Conservation (phyloP, 2,329 filamentous ascomycete species). For the Hirsutella minnesotensis region DNA sequence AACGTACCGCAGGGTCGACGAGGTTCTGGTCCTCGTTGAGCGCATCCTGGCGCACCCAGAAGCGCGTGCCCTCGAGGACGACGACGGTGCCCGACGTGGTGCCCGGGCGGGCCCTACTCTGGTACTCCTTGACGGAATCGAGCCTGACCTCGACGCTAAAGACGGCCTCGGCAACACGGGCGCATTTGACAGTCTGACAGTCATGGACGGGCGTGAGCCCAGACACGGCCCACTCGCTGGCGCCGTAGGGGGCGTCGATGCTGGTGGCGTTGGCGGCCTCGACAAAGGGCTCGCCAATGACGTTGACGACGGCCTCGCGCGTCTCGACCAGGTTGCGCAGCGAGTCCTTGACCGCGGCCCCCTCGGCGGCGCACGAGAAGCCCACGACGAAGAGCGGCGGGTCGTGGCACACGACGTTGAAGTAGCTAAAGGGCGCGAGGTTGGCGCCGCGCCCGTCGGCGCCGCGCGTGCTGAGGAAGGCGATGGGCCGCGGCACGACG, state of each 20-base stretch:
- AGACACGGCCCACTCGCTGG: slow-evolving; percentile 67
- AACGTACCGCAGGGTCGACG: slow-evolving; percentile 56
- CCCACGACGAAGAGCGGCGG: slow-evolving; percentile 68
- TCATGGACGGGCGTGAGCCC: slow-evolving; percentile 60
- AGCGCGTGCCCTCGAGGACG: slow-evolving; percentile 71
- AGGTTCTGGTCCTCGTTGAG: slow-evolving; percentile 64
- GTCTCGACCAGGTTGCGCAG: slow-evolving; percentile 61
- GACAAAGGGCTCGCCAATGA: slow-evolving; percentile 72
- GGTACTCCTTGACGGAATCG: slow-evolving; percentile 64
- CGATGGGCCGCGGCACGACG: slow-evolving; percentile 73
- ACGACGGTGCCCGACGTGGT: slow-evolving; percentile 65
- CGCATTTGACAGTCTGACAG: slow-evolving; percentile 53
- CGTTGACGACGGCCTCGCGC: slow-evolving; percentile 73
- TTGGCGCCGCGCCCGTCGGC: slow-evolving; percentile 54
- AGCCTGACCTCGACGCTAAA: slow-evolving; percentile 75
- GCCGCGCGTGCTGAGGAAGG: slow-evolving; percentile 44
- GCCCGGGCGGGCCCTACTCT: slow-evolving; percentile 57
- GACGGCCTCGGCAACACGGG: slow-evolving; percentile 70
- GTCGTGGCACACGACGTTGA: slow-evolving; percentile 73
- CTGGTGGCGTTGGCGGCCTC: slow-evolving; percentile 79
- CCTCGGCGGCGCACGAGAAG: slow-evolving; percentile 26
- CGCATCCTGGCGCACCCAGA: slow-evolving; percentile 85
- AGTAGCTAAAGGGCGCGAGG: slow-evolving; percentile 80
- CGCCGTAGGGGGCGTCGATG: slow-evolving; percentile 66
- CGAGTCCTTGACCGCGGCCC: slow-evolving; percentile 60